These are phyloP conservation scores for Phaeoacremonium minimum DNA, from an alignment of 2,329 filamentous ascomycete genomes.

Conservation along the genomic window DNA sequence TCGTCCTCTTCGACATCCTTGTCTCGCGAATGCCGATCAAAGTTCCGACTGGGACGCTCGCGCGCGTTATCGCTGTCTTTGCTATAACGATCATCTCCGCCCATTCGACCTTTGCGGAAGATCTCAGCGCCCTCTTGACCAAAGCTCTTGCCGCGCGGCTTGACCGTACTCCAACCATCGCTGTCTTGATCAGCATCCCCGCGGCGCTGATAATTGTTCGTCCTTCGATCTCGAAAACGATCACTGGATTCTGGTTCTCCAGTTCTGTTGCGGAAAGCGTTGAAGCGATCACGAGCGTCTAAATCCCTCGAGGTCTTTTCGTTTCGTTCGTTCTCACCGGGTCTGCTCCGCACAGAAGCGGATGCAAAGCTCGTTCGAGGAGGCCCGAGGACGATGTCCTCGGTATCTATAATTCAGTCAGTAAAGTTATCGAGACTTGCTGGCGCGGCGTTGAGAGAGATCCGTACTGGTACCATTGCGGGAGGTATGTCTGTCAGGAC, in stretches of 20 bases:
- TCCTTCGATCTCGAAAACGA: constrained; percentile 42
- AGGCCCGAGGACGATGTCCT: constrained; percentile 82
- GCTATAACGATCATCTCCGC: constrained; percentile 37
- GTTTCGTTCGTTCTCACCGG: constrained; percentile 40
- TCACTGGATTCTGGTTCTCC: constrained; percentile 47
- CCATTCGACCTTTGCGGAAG: constrained; percentile 64
- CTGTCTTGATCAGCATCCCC: constrained; percentile 54
- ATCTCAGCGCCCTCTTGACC: constrained; percentile 68
- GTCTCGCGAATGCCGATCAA: constrained; percentile 46
- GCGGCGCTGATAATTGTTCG: constrained; percentile 46
- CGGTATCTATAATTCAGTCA: constrained; percentile 49
- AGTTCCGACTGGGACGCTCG: constrained; percentile 40
- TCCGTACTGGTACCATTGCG: constrained; percentile 54
- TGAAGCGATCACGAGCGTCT: constrained; percentile 55
- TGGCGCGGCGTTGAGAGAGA: neutral
- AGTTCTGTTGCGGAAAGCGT: constrained; percentile 48
- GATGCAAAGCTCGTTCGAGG: constrained; percentile 81
- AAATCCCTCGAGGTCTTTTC: constrained; percentile 49
- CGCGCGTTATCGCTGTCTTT: constrained; percentile 47
- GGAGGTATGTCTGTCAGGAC: constrained; percentile 47
- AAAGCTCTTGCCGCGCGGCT: constrained; percentile 71
- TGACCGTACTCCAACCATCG: constrained; percentile 72
- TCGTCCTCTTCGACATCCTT: constrained; percentile 48
- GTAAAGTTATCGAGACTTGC: constrained; percentile 5
- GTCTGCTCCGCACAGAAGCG: constrained; percentile 48